phyloP scores from a whole-genome alignment of 768 basidiomycete species.

The Pseudohyphozyma bogoriensis region DNA sequence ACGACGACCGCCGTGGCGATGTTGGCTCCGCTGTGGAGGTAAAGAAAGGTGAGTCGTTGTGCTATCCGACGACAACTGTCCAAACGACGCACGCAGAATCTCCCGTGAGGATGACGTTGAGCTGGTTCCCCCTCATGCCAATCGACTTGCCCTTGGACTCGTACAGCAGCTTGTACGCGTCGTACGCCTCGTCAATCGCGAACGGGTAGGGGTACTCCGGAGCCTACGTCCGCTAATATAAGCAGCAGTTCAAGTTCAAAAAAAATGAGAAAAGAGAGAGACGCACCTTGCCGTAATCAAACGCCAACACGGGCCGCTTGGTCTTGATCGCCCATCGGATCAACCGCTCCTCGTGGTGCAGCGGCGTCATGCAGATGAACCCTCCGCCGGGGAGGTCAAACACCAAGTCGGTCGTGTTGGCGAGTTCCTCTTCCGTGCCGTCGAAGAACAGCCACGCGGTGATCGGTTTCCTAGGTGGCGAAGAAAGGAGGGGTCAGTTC shows the following conservation, averaged over 20 bases:
- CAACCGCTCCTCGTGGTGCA: slow-evolving; percentile 90
- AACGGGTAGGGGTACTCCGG: slow-evolving; percentile 86
- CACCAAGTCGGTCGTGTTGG: slow-evolving; percentile 64
- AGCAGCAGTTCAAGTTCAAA: neutral
- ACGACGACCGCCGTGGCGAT: slow-evolving; percentile 74
- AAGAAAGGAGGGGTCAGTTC: too few relatives aligned
- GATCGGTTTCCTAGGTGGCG: slow-evolving; percentile 56
- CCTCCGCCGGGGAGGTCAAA: slow-evolving; percentile 93
- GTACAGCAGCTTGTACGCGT: slow-evolving; percentile 69
- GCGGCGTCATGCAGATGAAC: slow-evolving; percentile 89
- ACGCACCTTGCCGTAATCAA: slow-evolving; percentile 94
- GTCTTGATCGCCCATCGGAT: slow-evolving; percentile 73
- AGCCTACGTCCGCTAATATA: neutral
- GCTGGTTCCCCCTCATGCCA: slow-evolving; percentile 62
- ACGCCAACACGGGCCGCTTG: slow-evolving; percentile 64
- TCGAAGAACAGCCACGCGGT: slow-evolving; percentile 74
- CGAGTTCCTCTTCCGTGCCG: slow-evolving; percentile 54
- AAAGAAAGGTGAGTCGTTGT: neutral
- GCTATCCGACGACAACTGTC: too few relatives aligned
- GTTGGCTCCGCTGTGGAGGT: slow-evolving; percentile 68
- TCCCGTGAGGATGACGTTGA: slow-evolving; percentile 71
- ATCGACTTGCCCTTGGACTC: slow-evolving; percentile 69
- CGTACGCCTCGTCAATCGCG: slow-evolving; percentile 89
- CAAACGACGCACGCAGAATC: slow-evolving; percentile 88
- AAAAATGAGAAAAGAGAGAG: neutral